phyloP scores from a whole-genome alignment of 2,329 filamentous ascomycete species.

The Fusarium praegraminearum region DNA sequence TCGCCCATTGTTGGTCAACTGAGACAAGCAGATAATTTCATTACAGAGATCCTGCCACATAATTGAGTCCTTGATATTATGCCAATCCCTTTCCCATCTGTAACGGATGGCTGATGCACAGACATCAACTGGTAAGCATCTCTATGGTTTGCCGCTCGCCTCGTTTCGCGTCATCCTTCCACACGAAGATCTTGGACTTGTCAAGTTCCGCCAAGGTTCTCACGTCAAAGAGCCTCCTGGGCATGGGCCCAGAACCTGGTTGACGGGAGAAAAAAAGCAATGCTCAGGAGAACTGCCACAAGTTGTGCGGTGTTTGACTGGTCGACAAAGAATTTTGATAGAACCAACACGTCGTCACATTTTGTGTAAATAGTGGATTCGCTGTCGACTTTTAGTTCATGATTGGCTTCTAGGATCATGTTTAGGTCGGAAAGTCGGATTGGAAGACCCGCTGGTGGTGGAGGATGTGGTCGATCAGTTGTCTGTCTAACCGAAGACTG shows the following conservation, averaged over 20 bases:
- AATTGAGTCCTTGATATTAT: background rate
- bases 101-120: slow-evolving; percentile 6
- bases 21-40: slow-evolving; percentile 13
- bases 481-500: background rate
- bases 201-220: background rate
- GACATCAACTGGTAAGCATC: slow-evolving; percentile 1
- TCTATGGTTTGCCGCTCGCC: background rate
- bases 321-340: background rate
- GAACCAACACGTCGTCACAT: slow-evolving; percentile 1
- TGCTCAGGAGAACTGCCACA: slow-evolving; percentile 11
- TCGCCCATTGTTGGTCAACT: slow-evolving; percentile 5
- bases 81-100: slow-evolving; percentile 11
- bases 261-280: background rate
- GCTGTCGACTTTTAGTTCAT: background rate
- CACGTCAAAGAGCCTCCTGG: background rate
- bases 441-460: background rate
- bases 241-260: background rate
- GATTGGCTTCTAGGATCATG: slow-evolving; percentile 16
- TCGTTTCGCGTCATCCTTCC: background rate
- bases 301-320: background rate
- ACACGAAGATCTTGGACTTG: slow-evolving; percentile 4
- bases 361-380: background rate
- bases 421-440: background rate
- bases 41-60: background rate
- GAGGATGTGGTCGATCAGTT: background rate